A percentile compares a stretch with the other conserved stretches of the same genome.
phyloP scores from a whole-genome alignment of 805 yeast genomes.

The Lipomyces spencermartinsiae region DNA sequence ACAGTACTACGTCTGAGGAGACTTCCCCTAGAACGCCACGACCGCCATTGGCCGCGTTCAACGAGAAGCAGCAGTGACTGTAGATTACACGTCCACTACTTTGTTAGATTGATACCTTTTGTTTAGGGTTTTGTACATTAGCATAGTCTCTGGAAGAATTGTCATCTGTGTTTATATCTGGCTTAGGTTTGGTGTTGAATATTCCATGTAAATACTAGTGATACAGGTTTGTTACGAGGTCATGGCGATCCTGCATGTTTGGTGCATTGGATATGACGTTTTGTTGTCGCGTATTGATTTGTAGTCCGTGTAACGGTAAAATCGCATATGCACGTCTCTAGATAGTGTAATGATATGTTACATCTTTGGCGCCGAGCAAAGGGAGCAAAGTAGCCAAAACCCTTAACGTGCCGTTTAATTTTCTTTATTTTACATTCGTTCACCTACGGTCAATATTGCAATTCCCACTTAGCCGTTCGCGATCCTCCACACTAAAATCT shows the following conservation, averaged over 20 bases:
- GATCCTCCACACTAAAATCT: neutral
- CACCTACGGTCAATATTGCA: neutral
- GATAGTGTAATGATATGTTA: neutral
- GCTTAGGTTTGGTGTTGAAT: neutral
- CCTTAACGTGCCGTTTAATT: neutral
- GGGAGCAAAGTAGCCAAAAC: neutral
- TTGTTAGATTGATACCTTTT: neutral
- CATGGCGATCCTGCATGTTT: neutral
- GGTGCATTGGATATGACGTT: neutral
- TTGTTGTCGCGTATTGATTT: neutral
- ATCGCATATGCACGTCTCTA: neutral
- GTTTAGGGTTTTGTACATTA: neutral
- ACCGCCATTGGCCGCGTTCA: neutral
- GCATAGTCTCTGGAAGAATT: neutral
- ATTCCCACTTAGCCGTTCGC: neutral
- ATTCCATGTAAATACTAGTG: neutral
- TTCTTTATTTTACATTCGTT: neutral
- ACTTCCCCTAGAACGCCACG: constrained; percentile 19
- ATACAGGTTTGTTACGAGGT: neutral
- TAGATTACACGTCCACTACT: neutral
- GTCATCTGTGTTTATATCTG: neutral
- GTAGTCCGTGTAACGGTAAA: neutral
- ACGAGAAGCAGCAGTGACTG: constrained; percentile 1
- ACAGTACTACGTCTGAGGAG: constrained; percentile 27
- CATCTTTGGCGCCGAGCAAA: neutral